Evolutionary conservation across 176 grass and related monocot genomes (phyloP), one percentile per base, ranked within the genome.

Genomic region (Aegilops tauschii): DNA sequence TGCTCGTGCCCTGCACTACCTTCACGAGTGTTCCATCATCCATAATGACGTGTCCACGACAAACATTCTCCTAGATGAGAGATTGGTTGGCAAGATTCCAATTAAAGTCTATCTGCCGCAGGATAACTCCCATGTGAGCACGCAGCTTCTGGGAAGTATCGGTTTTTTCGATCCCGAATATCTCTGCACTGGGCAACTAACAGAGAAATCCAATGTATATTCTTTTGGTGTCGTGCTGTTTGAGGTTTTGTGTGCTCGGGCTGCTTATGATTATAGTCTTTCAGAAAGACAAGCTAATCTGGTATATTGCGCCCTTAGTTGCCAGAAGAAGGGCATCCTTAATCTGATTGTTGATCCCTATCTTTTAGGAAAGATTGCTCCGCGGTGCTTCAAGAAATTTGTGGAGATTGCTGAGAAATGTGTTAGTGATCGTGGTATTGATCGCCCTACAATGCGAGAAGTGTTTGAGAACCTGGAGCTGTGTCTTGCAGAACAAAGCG

Each of bases 101-200:
- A 2, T 4, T 29, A 4, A 27, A 65, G 21, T 63, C 61, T 23
- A 3, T 0, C 59, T 9, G 1, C 0, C 3, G 8, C 59, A 4
- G 8, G 59, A 62, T 23, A 2, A 0, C 21, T 25, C 1, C 8
- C 2, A 1, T 3, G 8, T 61, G 25, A 65, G 12, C 45, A 13
- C 62, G 3, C 5, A 0, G 8, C 7, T 0, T 65, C 1, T 14
- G 27, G 27, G 27, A 28, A 0, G 23, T 1, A 4, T 1, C 7
- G 62, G 11, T 30, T 65, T 0, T 12, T 0, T 14, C 27, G 28
- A 66, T 32, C 12, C 27, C 17, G 64, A 16, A 66, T 14, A 6
- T 65, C 3, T 8, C 12, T 0, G 5, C 64, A 66, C 12, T 5
- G 1, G 2, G 65, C 6, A 34, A 31, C 5, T 67, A 3, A 34